Evolutionary conservation across 129 eudicot genomes (phyloP).

Genomic region (Arctium lappa): DNA sequence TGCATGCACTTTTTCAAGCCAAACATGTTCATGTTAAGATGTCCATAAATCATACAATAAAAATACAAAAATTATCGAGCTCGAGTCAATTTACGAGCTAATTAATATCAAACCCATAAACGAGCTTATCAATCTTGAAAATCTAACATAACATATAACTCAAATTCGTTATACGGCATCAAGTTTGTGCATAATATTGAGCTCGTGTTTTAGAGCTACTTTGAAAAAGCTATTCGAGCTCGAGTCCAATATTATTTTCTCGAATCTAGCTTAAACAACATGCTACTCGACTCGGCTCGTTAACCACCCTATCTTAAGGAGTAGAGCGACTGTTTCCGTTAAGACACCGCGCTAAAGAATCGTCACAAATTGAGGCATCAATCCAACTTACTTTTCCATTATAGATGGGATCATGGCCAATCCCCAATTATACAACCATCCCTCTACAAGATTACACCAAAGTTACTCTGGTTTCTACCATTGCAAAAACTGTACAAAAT

Average conservation of each 20-base stretch:
- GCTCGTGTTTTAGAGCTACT: too few species aligned
- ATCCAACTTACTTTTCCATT: background rate
- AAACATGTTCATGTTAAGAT: too few species aligned
- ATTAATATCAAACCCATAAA: too few species aligned
- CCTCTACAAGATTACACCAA: background rate
- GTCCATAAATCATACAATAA: too few species aligned
- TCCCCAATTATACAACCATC: conserved; percentile 8
- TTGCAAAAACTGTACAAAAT: background rate
- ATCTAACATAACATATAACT: too few species aligned
- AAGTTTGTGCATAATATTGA: too few species aligned
- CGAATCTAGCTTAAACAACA: background rate
- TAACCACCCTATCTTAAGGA: background rate
- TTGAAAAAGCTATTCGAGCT: too few species aligned
- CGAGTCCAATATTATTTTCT: background rate
- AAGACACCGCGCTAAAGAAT: background rate
- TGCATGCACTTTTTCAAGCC: too few species aligned
- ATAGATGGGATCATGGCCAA: background rate
- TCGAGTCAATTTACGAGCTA: too few species aligned
- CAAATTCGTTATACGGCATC: too few species aligned
- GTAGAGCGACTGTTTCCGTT: background rate
- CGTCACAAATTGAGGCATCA: background rate
- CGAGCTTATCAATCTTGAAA: too few species aligned
- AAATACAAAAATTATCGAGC: too few species aligned
- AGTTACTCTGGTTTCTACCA: background rate
- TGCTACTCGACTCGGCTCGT: background rate